Evolutionary conservation across 495 filamentous ascomycete species (phyloP).

Genomic region (Ascodesmis nigricans): DNA sequence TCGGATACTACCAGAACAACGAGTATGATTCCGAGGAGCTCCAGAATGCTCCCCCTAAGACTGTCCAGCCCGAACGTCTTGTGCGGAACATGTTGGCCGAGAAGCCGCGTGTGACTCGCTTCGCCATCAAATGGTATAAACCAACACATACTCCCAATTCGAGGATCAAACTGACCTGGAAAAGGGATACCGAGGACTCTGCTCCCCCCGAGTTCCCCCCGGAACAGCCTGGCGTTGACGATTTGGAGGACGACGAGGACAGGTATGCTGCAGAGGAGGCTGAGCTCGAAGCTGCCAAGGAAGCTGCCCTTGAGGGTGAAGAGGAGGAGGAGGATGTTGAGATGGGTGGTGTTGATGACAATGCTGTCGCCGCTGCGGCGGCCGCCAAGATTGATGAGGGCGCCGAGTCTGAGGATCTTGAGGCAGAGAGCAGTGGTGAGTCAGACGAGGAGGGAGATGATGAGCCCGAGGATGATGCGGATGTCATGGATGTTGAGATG

Average conservation of each 20-base stretch:
- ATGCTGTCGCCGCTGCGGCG: constrained; percentile 33
- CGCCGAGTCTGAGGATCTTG: constrained; percentile 87
- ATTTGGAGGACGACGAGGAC: constrained; percentile 56
- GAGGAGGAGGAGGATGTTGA: constrained; percentile 24
- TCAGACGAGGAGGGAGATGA: constrained; percentile 67
- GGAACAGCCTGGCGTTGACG: constrained; percentile 88
- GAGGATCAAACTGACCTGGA: constrained; percentile 2
- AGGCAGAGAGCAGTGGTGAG: constrained; percentile 68
- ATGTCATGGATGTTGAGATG: constrained; percentile 42
- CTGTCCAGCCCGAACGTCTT: constrained; percentile 79
- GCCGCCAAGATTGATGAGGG: constrained; percentile 45
- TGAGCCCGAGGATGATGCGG: constrained; percentile 47
- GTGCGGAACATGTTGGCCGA: constrained; percentile 80
- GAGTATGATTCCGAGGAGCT: constrained; percentile 90
- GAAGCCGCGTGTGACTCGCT: constrained; percentile 90
- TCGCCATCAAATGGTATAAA: constrained; percentile 93
- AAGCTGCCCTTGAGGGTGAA: constrained; percentile 26
- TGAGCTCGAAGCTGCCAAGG: constrained; percentile 40
- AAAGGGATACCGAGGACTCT: constrained; percentile 85
- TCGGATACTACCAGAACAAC: constrained; percentile 98
- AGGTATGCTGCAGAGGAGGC: constrained; percentile 75
- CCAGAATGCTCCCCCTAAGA: constrained; percentile 63
- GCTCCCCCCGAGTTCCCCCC: constrained; percentile 90
- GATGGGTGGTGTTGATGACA: constrained; percentile 26
- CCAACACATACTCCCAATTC: neutral